These are phyloP conservation scores for Penicillium tannophilum DNA, from an alignment of 495 filamentous ascomycete genomes.

Conservation along the genomic window DNA sequence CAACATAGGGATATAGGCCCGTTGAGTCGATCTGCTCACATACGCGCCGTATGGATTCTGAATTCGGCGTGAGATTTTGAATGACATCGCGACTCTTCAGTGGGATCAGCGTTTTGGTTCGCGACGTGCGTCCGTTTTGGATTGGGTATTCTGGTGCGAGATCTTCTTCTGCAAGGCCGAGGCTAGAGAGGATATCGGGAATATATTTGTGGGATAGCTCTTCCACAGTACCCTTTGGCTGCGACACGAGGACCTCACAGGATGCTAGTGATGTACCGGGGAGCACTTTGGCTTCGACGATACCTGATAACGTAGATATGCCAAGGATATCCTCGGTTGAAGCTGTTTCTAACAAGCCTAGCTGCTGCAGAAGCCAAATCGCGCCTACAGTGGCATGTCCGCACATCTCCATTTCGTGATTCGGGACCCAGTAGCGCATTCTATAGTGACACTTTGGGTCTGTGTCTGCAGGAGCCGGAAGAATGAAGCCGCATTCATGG, in stretches of 20 bases:
- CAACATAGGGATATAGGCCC: constrained; percentile 16
- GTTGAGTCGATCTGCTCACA: constrained; percentile 14
- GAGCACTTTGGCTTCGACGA: constrained; percentile 7
- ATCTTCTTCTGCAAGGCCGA: constrained; percentile 5
- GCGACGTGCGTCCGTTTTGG: constrained; percentile 8
- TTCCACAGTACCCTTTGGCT: constrained; percentile 1
- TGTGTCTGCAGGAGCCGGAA: background rate
- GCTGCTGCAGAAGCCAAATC: constrained; percentile 14
- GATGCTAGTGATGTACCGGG: background rate
- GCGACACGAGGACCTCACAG: constrained; percentile 2
- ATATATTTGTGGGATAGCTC: background rate
- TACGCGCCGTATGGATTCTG: background rate
- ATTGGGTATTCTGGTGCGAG: constrained; percentile 4
- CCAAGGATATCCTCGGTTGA: background rate
- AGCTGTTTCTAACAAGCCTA: constrained; percentile 1
- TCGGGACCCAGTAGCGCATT: constrained; percentile 15
- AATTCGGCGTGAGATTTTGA: background rate
- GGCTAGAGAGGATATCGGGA: constrained; percentile 1
- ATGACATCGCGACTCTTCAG: constrained; percentile 5
- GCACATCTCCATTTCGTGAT: constrained; percentile 22
- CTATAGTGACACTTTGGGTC: constrained; percentile 3
- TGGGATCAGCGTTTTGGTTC: constrained; percentile 16
- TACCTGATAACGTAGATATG: constrained; percentile 15
- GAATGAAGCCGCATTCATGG: constrained; percentile 18
- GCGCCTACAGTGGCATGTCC: constrained; percentile 17